Conservation (phyloP, 192 early-diverging fungal species). For the Endogone sp. region DNA sequence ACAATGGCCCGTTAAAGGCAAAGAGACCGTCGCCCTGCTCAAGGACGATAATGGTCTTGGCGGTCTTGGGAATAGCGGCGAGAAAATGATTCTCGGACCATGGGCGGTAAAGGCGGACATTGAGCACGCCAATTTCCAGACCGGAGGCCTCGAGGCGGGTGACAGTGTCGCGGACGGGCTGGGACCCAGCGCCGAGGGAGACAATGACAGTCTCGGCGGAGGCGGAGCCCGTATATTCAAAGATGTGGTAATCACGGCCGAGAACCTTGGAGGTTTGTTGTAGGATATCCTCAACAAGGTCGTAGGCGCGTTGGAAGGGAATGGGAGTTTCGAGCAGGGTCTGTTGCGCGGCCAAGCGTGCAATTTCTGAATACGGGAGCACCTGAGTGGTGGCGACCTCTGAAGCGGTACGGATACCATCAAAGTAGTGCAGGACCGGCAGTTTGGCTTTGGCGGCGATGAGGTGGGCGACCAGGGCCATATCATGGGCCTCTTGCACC, state of each 20-base stretch:
- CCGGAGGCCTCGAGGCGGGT: conserved; percentile 16
- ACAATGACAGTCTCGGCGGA: conserved; percentile 79
- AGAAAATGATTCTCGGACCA: conserved; percentile 78
- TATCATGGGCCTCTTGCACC: conserved; percentile 87
- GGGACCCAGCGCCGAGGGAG: conserved; percentile 60
- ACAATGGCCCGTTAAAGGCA: conserved; percentile 60
- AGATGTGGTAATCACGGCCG: conserved; percentile 63
- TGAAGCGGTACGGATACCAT: conserved; percentile 58
- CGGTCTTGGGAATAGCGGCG: conserved; percentile 58
- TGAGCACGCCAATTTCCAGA: conserved; percentile 63
- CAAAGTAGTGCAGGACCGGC: conserved; percentile 81
- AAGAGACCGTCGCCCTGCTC: conserved; percentile 53
- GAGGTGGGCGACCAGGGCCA: conserved; percentile 81
- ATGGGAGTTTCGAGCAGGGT: conserved; percentile 8
- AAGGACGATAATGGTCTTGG: conserved; percentile 71
- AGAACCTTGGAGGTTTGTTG: conserved; percentile 32
- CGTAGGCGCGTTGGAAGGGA: conserved; percentile 13
- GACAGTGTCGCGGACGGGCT: conserved; percentile 49
- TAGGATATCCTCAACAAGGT: conserved; percentile 36
- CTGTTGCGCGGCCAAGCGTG: conserved; percentile 29
- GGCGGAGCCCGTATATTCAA: conserved; percentile 78
- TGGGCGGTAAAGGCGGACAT: conserved; percentile 77
- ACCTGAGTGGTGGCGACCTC: conserved; percentile 52
- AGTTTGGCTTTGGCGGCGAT: conserved; percentile 52
- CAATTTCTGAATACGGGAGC: conserved; percentile 42